Percentiles rank a stretch among this genome's conserved stretches.
phyloP scores from a whole-genome alignment of 2,329 filamentous ascomycete genomes.

The Zasmidium angulare region DNA sequence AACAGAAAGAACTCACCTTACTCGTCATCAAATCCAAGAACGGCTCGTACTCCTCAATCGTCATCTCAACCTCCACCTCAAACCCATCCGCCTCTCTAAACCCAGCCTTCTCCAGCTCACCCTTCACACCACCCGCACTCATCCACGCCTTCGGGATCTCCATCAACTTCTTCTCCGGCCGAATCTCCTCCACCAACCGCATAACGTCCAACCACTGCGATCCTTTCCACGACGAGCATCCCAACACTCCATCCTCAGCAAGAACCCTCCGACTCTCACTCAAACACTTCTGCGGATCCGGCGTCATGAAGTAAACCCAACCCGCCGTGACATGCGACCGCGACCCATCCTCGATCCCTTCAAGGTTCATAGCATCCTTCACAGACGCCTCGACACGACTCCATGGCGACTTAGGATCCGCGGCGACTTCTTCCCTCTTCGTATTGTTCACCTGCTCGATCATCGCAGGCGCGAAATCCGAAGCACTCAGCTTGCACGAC shows the following conservation, averaged over 20 bases:
- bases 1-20: neutral
- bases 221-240: constrained; percentile 29
- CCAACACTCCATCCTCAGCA: constrained; percentile 24
- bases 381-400: constrained; percentile 24
- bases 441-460: constrained; percentile 22
- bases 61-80: constrained; percentile 27
- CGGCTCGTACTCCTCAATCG: constrained; percentile 20
- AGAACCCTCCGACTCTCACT: constrained; percentile 26
- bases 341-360: constrained; percentile 21
- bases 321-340: constrained; percentile 33
- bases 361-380: constrained; percentile 31
- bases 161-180: constrained; percentile 21
- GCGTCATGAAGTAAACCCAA: constrained; percentile 35
- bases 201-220: constrained; percentile 32
- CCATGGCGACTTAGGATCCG: constrained; percentile 24
- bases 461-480: constrained; percentile 36
- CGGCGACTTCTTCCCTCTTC: constrained; percentile 16
- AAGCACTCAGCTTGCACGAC: constrained; percentile 21
- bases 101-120: constrained; percentile 29
- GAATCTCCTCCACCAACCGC: constrained; percentile 17
- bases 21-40: constrained; percentile 22
- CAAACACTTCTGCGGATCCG: constrained; percentile 21
- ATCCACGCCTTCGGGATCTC: constrained; percentile 29
- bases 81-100: constrained; percentile 28
- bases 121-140: constrained; percentile 15